Conservation (phyloP, 2,329 filamentous ascomycete species). For the Aspergillus persii region DNA sequence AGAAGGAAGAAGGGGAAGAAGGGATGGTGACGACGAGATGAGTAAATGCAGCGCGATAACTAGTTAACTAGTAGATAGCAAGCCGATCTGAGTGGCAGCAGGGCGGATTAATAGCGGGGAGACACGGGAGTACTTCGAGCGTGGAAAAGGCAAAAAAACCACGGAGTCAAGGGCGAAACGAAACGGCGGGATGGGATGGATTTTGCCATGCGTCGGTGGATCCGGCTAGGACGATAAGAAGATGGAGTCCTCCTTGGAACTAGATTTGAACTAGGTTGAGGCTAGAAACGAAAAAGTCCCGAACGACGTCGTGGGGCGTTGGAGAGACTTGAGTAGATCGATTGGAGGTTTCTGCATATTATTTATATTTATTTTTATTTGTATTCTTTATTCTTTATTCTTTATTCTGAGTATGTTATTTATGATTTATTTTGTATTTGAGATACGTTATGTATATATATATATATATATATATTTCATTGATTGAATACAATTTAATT, state of each 20-base stretch:
- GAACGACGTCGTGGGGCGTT: conserved; percentile 18
- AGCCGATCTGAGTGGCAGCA: not conserved
- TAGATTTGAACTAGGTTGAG: conserved; percentile 4
- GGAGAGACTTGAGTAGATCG: not conserved
- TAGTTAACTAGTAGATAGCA: not conserved
- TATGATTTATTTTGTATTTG: too few species aligned
- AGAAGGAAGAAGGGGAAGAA: conserved; percentile 12
- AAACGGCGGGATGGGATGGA: conserved; percentile 4
- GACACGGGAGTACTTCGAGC: not conserved
- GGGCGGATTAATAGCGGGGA: not conserved
- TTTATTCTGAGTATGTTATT: too few species aligned
- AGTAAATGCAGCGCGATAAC: not conserved
- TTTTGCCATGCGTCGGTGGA: conserved; percentile 18
- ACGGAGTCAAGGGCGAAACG: too few species aligned
- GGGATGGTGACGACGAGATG: conserved; percentile 4
- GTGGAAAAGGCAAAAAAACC: not conserved
- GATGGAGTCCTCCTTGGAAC: too few species aligned
- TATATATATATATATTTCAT: too few species aligned
- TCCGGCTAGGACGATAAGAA: conserved; percentile 1
- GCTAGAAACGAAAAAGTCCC: conserved; percentile 23
- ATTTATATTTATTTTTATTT: too few species aligned
- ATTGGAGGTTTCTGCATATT: not conserved
- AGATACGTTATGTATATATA: too few species aligned
- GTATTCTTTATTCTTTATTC: too few species aligned
- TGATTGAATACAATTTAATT: too few species aligned